Conservation (phyloP, 768 basidiomycete species). For the Rhodotorula diobovata region DNA sequence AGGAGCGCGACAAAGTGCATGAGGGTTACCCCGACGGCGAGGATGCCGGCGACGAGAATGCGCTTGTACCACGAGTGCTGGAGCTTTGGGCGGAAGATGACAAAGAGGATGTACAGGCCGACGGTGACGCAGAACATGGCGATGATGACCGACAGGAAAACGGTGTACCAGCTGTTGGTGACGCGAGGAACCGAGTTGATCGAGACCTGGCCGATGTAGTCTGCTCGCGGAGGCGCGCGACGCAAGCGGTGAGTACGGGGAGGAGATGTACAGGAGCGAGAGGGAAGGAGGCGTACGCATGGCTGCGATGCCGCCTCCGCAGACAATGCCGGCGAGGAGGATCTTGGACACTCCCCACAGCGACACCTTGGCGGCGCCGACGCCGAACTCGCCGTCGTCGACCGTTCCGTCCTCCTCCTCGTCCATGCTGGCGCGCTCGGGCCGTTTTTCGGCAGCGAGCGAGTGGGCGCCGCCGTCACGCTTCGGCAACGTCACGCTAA, state of each 20-base stretch:
- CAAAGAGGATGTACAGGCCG: slow-evolving; percentile 37
- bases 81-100: slow-evolving; percentile 36
- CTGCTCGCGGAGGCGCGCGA: not conserved
- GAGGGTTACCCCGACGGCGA: slow-evolving; percentile 21
- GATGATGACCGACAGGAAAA: slow-evolving; percentile 31
- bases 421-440: not conserved
- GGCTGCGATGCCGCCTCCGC: slow-evolving; percentile 33
- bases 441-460: not conserved
- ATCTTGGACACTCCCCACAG: slow-evolving; percentile 21
- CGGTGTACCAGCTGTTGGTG: slow-evolving; percentile 28
- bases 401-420: slow-evolving; percentile 14
- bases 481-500: not conserved
- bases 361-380: slow-evolving; percentile 19
- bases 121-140: slow-evolving; percentile 29
- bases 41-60: slow-evolving; percentile 25
- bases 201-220: slow-evolving; percentile 36
- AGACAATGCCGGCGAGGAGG: slow-evolving; percentile 24
- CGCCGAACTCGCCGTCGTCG: slow-evolving; percentile 33
- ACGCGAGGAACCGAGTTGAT: slow-evolving; percentile 27
- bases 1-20: slow-evolving; percentile 40
- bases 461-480: not conserved
- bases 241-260: no score
- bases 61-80: slow-evolving; percentile 35
- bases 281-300: slow-evolving; percentile 27
- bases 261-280: not conserved